Evolutionary conservation across 768 basidiomycete genomes (phyloP).

Genomic region (Punctularia strigosozonata): DNA sequence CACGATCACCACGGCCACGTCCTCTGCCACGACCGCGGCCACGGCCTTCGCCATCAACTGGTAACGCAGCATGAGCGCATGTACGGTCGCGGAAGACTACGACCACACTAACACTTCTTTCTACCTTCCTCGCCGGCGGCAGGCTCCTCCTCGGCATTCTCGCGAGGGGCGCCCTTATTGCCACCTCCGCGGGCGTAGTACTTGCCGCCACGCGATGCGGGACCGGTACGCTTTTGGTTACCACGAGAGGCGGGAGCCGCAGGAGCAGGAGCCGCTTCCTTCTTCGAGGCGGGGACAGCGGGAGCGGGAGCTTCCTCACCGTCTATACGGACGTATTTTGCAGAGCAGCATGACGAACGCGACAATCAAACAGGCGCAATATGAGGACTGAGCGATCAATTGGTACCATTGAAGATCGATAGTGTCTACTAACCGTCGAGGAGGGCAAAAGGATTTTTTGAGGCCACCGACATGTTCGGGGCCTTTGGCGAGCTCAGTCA

Average conservation of each 20-base stretch:
- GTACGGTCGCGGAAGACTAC: neutral
- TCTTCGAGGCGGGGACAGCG: constrained; percentile 22
- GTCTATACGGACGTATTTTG: neutral
- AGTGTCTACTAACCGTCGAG: constrained; percentile 49
- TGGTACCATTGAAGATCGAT: neutral
- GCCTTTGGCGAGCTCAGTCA: constrained; percentile 30
- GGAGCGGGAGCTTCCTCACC: constrained; percentile 19
- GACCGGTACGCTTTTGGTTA: constrained; percentile 47
- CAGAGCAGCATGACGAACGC: constrained; percentile 1
- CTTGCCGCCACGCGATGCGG: constrained; percentile 52
- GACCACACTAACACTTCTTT: constrained; percentile 17
- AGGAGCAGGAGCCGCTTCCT: constrained; percentile 20
- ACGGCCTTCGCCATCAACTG: constrained; percentile 32
- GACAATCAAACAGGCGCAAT: too few relatives aligned
- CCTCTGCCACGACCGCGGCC: constrained; percentile 32
- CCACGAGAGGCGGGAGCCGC: constrained; percentile 22
- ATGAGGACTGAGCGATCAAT: too few relatives aligned
- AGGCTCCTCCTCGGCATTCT: constrained; percentile 24
- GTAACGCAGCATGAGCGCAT: neutral
- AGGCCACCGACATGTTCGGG: constrained; percentile 85
- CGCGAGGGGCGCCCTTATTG: constrained; percentile 27
- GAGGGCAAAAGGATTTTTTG: constrained; percentile 76
- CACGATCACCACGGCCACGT: constrained; percentile 39
- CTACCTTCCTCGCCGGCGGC: constrained; percentile 19
- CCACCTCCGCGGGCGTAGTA: constrained; percentile 53